Evolutionary conservation across 106 monocot genomes (phyloP).

Genomic region (Allium sativum): DNA sequence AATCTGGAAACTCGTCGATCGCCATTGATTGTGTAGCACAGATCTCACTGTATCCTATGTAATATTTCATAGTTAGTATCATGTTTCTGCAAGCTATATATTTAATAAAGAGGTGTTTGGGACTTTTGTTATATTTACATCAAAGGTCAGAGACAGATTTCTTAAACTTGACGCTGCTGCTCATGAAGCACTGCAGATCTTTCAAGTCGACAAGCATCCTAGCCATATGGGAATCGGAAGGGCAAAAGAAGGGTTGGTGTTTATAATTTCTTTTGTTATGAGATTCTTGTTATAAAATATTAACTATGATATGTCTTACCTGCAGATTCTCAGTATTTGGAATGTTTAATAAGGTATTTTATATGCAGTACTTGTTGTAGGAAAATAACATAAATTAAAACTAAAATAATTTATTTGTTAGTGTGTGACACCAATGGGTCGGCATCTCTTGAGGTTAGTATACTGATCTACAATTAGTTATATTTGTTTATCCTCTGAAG

Average conservation of each 20-base stretch:
- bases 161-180: slow-evolving; percentile 95
- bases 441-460: slow-evolving; percentile 67
- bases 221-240: slow-evolving; percentile 99
- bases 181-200: slow-evolving; percentile 90
- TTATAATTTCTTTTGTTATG: neutral
- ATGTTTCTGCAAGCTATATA: slow-evolving; percentile 9
- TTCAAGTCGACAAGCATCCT: slow-evolving; percentile 95
- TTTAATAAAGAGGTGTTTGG: neutral
- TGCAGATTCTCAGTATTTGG: slow-evolving; percentile 98
- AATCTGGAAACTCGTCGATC: slow-evolving; percentile 65
- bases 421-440: slow-evolving; percentile 97
- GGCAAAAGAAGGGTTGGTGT: slow-evolving; percentile 88
- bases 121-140: slow-evolving; percentile 31
- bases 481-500: neutral
- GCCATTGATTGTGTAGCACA: slow-evolving; percentile 69
- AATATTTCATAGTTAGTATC: slow-evolving; percentile 1
- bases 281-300: neutral
- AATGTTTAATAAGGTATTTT: slow-evolving; percentile 86
- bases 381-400: neutral
- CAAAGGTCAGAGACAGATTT: slow-evolving; percentile 59
- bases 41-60: slow-evolving; percentile 79
- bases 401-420: slow-evolving; percentile 25
- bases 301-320: slow-evolving; percentile 2
- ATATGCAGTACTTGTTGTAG: neutral
- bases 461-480: neutral